Evolutionary conservation across 2,329 filamentous ascomycete genomes (phyloP), one percentile per base, ranked within the genome.

Genomic region (Exophiala sp.): DNA sequence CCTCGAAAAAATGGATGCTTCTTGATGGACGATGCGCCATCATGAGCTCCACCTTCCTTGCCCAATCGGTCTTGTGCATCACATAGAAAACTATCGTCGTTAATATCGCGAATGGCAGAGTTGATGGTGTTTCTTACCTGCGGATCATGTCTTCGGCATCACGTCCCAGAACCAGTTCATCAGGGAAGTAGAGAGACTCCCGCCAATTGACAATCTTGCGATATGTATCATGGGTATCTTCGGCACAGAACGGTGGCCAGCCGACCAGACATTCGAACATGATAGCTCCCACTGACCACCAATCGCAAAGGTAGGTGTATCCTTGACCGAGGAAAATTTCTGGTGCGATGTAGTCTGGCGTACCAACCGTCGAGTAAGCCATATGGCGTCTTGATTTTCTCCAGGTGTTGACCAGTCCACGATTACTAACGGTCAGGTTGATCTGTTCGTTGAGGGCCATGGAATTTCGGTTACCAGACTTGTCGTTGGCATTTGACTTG

Each of bases 201-300:
- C 89, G 86, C 94, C 94, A 99, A 75, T 96, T 96, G 65, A 99
- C 91, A 71, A 99, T 99, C 81, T 99, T 99, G 63, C 92, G 87
- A 75, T 99, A 99, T 1, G 94, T 97, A 71, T 97, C 94, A 68
- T 95, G 92, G 57, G 91, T 89, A 69, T 97, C 92, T 71, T 99
- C 94, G 16, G 94, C 92, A 71, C 94, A 99, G 82, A 99, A 99
- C 29, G 94, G 94, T 51, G 94, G 94, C 94, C 94, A 99, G 65
- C 94, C 94, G 58, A 99, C 91, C 63, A 99, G 80, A 72, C 94
- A 99, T 74, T 99, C 94, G 66, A 97, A 99, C 94, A 99, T 97
- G 75, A 99, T 99, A 41, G 94, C 96, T 49, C 94, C 94, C 46
- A 99, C 82, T 18, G 89, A 95, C 94, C 94, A 99, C 94, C 94